Percentiles rank a stretch among this genome's conserved stretches.
phyloP scores from a whole-genome alignment of 1,284 basidiomycete genomes.

The Ceratobasidium sp. region DNA sequence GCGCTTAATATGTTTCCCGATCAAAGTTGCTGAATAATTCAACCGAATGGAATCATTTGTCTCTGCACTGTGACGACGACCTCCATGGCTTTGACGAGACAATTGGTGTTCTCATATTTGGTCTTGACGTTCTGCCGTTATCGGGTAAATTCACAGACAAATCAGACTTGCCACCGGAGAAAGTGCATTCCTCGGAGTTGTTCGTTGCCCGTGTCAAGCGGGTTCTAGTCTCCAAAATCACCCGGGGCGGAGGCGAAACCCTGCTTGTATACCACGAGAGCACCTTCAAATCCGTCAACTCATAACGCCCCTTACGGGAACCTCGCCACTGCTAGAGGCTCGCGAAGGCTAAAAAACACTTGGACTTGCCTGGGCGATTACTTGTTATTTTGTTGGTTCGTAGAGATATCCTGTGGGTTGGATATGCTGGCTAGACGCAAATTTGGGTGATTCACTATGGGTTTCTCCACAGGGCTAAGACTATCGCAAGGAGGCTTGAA shows the following conservation, averaged over 20 bases:
- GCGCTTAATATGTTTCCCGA: too few species aligned
- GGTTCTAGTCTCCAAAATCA: conserved; percentile 5
- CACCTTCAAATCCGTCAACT: not conserved
- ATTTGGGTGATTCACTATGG: too few species aligned
- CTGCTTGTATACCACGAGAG: conserved; percentile 23
- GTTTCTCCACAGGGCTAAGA: too few species aligned
- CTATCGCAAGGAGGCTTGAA: too few species aligned
- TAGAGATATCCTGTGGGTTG: too few species aligned
- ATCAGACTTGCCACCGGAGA: conserved; percentile 44
- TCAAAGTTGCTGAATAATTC: too few species aligned
- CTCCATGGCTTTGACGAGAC: conserved; percentile 66
- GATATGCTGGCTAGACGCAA: too few species aligned
- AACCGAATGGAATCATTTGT: conserved; percentile 69
- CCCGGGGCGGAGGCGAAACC: not conserved
- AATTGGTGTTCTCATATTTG: conserved; percentile 71
- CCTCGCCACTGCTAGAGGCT: too few species aligned
- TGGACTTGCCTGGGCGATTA: too few species aligned
- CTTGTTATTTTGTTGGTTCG: too few species aligned
- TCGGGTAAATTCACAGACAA: conserved; percentile 7
- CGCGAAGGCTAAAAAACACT: too few species aligned
- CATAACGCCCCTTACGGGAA: too few species aligned
- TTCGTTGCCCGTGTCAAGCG: conserved; percentile 40
- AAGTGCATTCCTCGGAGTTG: conserved; percentile 37
- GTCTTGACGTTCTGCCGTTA: conserved; percentile 53
- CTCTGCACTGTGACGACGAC: conserved; percentile 59